These are phyloP conservation scores for Cicer judaicum DNA, from an alignment of 306 rosid species.

Conservation along the genomic window DNA sequence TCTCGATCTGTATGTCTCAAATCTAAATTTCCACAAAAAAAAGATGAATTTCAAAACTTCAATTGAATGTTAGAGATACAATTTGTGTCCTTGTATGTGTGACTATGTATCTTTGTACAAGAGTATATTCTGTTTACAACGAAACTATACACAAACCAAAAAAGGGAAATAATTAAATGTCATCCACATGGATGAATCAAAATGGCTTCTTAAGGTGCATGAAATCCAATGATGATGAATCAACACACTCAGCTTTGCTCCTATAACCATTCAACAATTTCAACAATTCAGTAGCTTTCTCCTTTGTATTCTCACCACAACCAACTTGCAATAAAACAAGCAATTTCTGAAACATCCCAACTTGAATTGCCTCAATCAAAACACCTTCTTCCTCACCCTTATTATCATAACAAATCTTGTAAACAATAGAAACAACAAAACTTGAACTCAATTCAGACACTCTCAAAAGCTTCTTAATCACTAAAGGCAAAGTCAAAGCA, in stretches of 20 bases:
- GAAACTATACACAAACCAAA: constrained; percentile 22
- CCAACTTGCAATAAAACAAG: constrained; percentile 89
- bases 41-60: constrained; percentile 30
- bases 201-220: constrained; percentile 72
- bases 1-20: background rate
- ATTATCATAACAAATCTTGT: constrained; percentile 59
- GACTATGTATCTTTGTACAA: constrained; percentile 49
- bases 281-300: constrained; percentile 74
- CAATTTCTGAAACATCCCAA: constrained; percentile 76
- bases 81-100: constrained; percentile 36
- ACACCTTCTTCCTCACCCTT: constrained; percentile 51
- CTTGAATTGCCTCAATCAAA: constrained; percentile 68
- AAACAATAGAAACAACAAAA: constrained; percentile 65
- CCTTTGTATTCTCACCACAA: constrained; percentile 64
- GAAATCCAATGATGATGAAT: constrained; percentile 70
- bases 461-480: constrained; percentile 76
- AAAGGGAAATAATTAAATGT: constrained; percentile 11
- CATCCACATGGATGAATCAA: constrained; percentile 41
- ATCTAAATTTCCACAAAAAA: constrained; percentile 13
- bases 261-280: constrained; percentile 66
- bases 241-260: constrained; percentile 64
- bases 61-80: constrained; percentile 50
- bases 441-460: constrained; percentile 67
- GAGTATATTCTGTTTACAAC: constrained; percentile 24
- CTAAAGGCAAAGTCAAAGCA: constrained; percentile 75